Conservation (phyloP, 2,329 filamentous ascomycete species). For the Diplodia sapinea region DNA sequence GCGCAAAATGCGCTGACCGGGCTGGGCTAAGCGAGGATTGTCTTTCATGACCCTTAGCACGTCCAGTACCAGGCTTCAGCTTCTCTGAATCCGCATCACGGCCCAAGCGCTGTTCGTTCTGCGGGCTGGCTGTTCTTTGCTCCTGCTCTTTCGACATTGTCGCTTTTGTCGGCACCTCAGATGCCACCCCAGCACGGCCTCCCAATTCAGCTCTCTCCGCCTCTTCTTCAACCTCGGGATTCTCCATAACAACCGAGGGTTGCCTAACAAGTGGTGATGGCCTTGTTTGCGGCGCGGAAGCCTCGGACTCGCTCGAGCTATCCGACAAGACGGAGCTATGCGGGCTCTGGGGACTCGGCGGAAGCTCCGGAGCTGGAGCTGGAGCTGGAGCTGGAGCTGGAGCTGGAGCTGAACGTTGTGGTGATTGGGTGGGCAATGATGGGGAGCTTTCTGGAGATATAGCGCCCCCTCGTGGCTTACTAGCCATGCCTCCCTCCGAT, state of each 20-base stretch:
- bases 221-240: slow-evolving; percentile 52
- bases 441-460: slow-evolving; percentile 37
- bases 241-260: slow-evolving; percentile 56
- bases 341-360: slow-evolving; percentile 26
- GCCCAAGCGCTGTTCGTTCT: slow-evolving; percentile 36
- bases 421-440: not conserved
- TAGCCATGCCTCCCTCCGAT: slow-evolving; percentile 59
- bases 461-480: slow-evolving; percentile 56
- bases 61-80: slow-evolving; percentile 10
- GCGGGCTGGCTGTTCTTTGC: slow-evolving; percentile 5
- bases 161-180: slow-evolving; percentile 33
- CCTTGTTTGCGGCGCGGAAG: not conserved
- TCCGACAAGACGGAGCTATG: slow-evolving; percentile 27
- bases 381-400: not conserved
- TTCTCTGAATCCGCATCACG: not conserved
- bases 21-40: slow-evolving; percentile 64
- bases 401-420: not conserved
- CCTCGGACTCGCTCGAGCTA: slow-evolving; percentile 16
- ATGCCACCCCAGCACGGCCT: not conserved
- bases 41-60: slow-evolving; percentile 35
- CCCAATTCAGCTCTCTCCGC: slow-evolving; percentile 19
- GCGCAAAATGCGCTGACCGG: slow-evolving; percentile 70
- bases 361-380: slow-evolving; percentile 8
- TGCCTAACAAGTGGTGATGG: slow-evolving; percentile 41
- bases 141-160: slow-evolving; percentile 12